Percentiles rank a stretch among this genome's conserved stretches.
phyloP scores from a whole-genome alignment of 1,284 basidiomycete genomes.

The Cutaneotrichosporon cavernicola region DNA sequence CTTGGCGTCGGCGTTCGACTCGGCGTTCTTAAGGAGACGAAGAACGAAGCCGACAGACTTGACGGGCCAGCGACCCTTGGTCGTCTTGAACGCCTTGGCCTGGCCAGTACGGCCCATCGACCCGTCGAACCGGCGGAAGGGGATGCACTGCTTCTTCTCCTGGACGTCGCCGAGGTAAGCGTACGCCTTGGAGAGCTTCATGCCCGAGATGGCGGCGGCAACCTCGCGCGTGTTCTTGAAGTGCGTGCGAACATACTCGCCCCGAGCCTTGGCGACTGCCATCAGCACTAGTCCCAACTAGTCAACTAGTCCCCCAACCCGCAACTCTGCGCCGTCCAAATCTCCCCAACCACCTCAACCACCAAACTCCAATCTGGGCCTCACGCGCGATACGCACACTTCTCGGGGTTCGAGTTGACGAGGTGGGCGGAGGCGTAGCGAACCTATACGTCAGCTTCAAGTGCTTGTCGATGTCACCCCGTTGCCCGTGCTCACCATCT shows the following conservation, averaged over 20 bases:
- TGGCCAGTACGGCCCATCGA: slow-evolving; percentile 96
- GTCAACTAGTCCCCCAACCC: slow-evolving; percentile 5
- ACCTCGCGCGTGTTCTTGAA: slow-evolving; percentile 99
- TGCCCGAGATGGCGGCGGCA: slow-evolving; percentile 80
- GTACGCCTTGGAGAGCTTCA: slow-evolving; percentile 95
- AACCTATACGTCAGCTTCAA: slow-evolving; percentile 57
- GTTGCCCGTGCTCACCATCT: slow-evolving; percentile 18
- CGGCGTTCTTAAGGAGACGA: slow-evolving; percentile 96
- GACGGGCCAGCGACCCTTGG: slow-evolving; percentile 99
- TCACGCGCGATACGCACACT: slow-evolving; percentile 63
- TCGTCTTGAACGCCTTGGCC: slow-evolving; percentile 96
- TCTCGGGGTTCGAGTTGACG: slow-evolving; percentile 84
- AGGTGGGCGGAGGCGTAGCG: slow-evolving; percentile 81
- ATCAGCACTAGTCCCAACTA: slow-evolving; percentile 15
- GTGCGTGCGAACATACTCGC: slow-evolving; percentile 97
- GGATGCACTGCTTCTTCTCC: slow-evolving; percentile 96
- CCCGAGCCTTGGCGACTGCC: slow-evolving; percentile 82
- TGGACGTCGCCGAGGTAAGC: slow-evolving; percentile 89
- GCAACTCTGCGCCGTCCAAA: neutral
- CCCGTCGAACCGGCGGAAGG: slow-evolving; percentile 95
- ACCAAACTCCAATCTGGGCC: neutral
- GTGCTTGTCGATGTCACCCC: neutral
- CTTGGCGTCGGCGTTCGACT: slow-evolving; percentile 98
- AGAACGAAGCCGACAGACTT: slow-evolving; percentile 97
- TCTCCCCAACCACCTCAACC: neutral